Evolutionary conservation across 306 rosid species (phyloP), one percentile per base, ranked within the genome.

Genomic region (Rosa persica): DNA sequence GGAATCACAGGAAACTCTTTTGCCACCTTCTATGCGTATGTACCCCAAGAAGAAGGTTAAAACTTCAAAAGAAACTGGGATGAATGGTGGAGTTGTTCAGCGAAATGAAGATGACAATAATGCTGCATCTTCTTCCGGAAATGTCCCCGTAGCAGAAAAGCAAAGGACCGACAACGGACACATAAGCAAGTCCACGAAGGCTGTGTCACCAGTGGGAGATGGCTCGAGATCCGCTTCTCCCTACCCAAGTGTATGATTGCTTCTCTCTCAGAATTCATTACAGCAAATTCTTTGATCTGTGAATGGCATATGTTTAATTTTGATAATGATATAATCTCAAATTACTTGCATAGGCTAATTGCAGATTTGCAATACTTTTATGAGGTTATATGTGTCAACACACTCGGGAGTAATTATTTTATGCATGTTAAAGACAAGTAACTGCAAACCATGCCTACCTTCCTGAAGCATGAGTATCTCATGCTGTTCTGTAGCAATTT

Each of bases 11-110:
- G 90, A 88, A 51, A 80, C 82, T 79, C 88, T 95, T 55, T 90
- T 93, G 79, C 99, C 98, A 0, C 93, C 97, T 70, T 82, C 99
- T 30, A 80, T 89, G 61, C 97, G 89, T 87, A 88, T 93, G 16
- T 60, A 17, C 78, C 80, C 76, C 23, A 88, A 75, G 88, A 90
- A 85, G 84, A 94, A 87, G 78, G 83, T 38, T 68, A 90, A 88
- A 81, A 79, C 84, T 72, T 85, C 96, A 68, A 20, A 83, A 80
- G 60, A 86, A 78, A 81, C 78, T 43, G 76, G 60, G 76, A 66
- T 70, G 27, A 90, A 93, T 81, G 93, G 96, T 62, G 85, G 86
- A 81, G 75, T 80, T 76, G 76, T 85, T 76, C 87, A 34, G 81
- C 79, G 76, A 64, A 82, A 68, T n/a, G 86, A 75, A 57, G 79